Base-by-base conservation (phyloP, 106 monocot species). In the Iris macrosiphon region DNA sequence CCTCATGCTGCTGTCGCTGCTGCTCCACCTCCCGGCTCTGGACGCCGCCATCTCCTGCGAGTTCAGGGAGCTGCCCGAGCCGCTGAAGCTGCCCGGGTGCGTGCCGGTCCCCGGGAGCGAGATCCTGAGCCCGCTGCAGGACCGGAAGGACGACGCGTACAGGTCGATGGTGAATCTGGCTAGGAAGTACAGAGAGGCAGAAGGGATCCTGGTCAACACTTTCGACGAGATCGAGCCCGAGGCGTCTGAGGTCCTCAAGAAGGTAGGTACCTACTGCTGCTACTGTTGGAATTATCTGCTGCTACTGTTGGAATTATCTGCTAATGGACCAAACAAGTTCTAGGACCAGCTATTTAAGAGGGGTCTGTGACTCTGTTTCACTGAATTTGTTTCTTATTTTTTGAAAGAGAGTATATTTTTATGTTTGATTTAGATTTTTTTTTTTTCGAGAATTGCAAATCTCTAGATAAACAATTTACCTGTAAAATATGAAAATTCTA, bases 81-180 rank as follows among this genome's bases (percentile, higher is more conserved):
- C 85, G 21, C 34, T 85, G 1, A 31, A 44, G 25, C 62, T 85
- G 4, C 80, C 85, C 4, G 85, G 85, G 10, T 85, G 85, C 57
- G 69, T 77, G 3, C 76, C 85, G 4, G 55, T 85, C 10, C 76
- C 80, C 2, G 85, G 85, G 4, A 6, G 30, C 0, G 80, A 85
- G 16, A 28, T 85, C 7, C 66, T 80, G 23, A 10, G 17, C 9
- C 80, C 85, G 1, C 22, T 80, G 1, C 68, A 62, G 43, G 66
- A 85, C 54, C 60, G 65, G 28, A 60, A 67, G 11, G 61, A 54
- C 27, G 68, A 69, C 1, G 25, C 43, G 47, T 75, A 75, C 64
- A 16, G 30, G 17, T 79, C 75, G 84, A 49, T 72, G 60, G 52
- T 79, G 0, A 75, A 79, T 51, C 75, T 67, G n/a, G 71, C 47